Evolutionary conservation across 2,329 filamentous ascomycete genomes (phyloP).

Genomic region (Colletotrichum caudatum): DNA sequence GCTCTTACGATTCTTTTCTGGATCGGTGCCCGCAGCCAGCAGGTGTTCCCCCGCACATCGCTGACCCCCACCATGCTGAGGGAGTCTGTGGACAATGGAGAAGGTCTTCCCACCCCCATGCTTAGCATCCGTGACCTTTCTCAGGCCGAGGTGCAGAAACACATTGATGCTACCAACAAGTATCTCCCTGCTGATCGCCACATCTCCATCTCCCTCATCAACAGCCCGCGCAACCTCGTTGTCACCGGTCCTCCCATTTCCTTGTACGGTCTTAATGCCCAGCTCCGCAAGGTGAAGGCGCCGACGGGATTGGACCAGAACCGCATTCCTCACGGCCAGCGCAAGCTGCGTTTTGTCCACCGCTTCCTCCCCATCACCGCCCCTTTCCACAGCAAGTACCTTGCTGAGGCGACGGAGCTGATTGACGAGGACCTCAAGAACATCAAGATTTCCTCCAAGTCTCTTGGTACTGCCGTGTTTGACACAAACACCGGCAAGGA

Average conservation of each 20-base stretch:
- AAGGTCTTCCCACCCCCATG: constrained; percentile 97
- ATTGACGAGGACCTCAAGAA: constrained; percentile 91
- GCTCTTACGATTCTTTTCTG: constrained; percentile 96
- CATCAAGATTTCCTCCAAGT: constrained; percentile 78
- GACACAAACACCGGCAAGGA: constrained; percentile 92
- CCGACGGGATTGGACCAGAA: constrained; percentile 98
- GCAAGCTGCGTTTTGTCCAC: constrained; percentile 96
- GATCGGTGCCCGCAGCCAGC: constrained; percentile 97
- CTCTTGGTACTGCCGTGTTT: constrained; percentile 86
- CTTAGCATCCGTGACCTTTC: constrained; percentile 95
- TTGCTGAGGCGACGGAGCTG: constrained; percentile 82
- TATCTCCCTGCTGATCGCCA: constrained; percentile 93
- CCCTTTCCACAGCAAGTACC: constrained; percentile 97
- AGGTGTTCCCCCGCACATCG: constrained; percentile 95
- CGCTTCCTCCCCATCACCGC: constrained; percentile 97
- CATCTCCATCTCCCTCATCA: constrained; percentile 94
- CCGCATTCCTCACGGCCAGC: constrained; percentile 91
- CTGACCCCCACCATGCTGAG: constrained; percentile 90
- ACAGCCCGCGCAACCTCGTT: constrained; percentile 96
- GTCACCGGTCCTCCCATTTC: constrained; percentile 97
- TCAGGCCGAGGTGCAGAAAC: constrained; percentile 88
- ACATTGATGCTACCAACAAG: constrained; percentile 96
- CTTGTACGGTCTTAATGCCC: constrained; percentile 93
- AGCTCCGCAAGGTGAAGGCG: constrained; percentile 96
- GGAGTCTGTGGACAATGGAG: constrained; percentile 93